Conservation (phyloP, 108 stramenopile genomes). For the Cylindrotheca fusiformis region DNA sequence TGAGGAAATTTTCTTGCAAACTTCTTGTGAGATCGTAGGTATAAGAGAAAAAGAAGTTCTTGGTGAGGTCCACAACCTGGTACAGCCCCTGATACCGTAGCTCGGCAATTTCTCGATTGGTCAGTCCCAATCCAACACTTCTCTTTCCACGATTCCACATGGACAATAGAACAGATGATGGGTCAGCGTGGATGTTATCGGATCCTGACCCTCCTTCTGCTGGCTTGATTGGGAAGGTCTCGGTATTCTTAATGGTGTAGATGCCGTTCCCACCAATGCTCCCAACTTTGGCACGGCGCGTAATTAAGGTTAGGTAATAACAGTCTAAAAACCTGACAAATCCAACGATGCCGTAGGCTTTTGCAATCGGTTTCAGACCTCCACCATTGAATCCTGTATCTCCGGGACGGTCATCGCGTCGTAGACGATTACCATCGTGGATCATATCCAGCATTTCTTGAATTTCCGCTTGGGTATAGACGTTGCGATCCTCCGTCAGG, state of each 20-base stretch:
- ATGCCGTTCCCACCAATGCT: conserved; percentile 92
- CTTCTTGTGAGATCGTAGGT: conserved; percentile 92
- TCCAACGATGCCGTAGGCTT: conserved; percentile 89
- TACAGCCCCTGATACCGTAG: conserved; percentile 92
- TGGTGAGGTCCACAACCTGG: conserved; percentile 94
- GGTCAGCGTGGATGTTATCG: conserved; percentile 53
- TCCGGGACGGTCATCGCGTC: conserved; percentile 16
- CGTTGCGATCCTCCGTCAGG: conserved; percentile 75
- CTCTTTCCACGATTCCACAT: conserved; percentile 93
- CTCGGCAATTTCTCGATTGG: conserved; percentile 87
- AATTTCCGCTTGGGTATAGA: conserved; percentile 77
- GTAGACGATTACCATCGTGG: conserved; percentile 70
- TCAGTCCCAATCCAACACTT: conserved; percentile 76
- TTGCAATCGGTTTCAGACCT: conserved; percentile 80
- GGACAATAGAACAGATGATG: conserved; percentile 69
- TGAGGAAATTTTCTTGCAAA: conserved; percentile 93
- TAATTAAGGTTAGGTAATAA: conserved; percentile 97
- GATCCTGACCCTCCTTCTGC: conserved; percentile 41
- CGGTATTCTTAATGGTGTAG: conserved; percentile 93
- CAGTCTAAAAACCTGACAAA: conserved; percentile 95
- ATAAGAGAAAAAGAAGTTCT: conserved; percentile 97
- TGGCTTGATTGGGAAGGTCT: conserved; percentile 87
- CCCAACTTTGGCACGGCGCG: conserved; percentile 93
- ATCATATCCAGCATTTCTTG: conserved; percentile 86
- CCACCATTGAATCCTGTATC: conserved; percentile 27